phyloP scores from a whole-genome alignment of 2,329 filamentous ascomycete species.

The Colletotrichum horii region DNA sequence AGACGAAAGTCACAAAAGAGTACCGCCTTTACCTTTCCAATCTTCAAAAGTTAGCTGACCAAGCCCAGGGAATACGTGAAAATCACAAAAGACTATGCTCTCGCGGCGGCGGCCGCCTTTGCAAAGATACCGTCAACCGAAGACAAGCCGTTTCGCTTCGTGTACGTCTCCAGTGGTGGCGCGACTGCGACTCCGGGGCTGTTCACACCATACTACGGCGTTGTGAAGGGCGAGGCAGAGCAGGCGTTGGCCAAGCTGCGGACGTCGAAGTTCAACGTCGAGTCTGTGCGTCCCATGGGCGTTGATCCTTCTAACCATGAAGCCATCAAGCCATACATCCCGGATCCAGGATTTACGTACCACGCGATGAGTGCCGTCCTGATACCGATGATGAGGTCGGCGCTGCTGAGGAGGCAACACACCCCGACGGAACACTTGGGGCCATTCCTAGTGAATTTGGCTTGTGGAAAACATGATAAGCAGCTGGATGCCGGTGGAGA shows the following conservation, averaged over 20 bases:
- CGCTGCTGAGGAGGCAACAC: slow-evolving; percentile 25
- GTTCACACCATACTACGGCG: slow-evolving; percentile 64
- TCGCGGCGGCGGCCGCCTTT: slow-evolving; percentile 69
- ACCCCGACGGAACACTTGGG: slow-evolving; percentile 52
- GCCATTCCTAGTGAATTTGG: slow-evolving; percentile 47
- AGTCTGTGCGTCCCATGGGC: slow-evolving; percentile 62
- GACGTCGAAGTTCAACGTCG: slow-evolving; percentile 52
- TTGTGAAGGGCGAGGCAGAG: slow-evolving; percentile 73
- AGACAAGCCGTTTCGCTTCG: slow-evolving; percentile 66
- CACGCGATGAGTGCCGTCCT: slow-evolving; percentile 24
- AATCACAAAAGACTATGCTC: slow-evolving; percentile 71
- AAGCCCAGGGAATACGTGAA: slow-evolving; percentile 61
- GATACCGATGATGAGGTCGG: slow-evolving; percentile 25
- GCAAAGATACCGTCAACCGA: slow-evolving; percentile 43
- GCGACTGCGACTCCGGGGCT: slow-evolving; percentile 61
- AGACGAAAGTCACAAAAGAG: slow-evolving; percentile 64
- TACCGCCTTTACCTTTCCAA: slow-evolving; percentile 30
- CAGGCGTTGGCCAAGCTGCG: slow-evolving; percentile 58
- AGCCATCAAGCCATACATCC: slow-evolving; percentile 47
- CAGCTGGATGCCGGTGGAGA: slow-evolving; percentile 26
- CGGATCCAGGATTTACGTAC: slow-evolving; percentile 28
- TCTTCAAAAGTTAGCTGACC: too few species aligned
- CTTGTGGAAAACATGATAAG: slow-evolving; percentile 42
- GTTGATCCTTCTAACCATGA: slow-evolving; percentile 57
- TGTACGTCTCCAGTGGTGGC: slow-evolving; percentile 72